These are phyloP conservation scores for Raddia distichophylla DNA, from an alignment of 176 grass and related monocot species.

Conservation along the genomic window DNA sequence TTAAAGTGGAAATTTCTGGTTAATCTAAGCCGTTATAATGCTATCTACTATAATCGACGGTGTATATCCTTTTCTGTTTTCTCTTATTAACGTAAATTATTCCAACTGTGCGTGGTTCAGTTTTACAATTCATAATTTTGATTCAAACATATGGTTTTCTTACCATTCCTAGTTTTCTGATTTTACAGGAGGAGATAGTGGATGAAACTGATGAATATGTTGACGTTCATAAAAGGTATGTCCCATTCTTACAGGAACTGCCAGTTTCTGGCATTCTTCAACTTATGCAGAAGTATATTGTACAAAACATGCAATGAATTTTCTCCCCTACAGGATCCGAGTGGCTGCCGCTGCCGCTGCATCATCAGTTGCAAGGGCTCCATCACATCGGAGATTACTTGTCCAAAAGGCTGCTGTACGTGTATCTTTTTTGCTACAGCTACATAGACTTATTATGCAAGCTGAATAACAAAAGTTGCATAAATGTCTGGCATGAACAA, in stretches of 20 bases:
- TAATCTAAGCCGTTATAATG: no score
- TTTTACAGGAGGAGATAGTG: conserved; percentile 94
- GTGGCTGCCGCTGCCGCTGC: conserved; percentile 92
- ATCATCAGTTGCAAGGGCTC: conserved; percentile 95
- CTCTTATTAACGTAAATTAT: no score
- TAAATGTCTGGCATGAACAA: not conserved
- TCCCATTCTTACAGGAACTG: not conserved
- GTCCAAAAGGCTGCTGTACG: conserved; percentile 81
- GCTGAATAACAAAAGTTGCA: conserved; percentile 13
- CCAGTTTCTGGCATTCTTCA: conserved; percentile 18
- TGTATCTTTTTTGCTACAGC: conserved; percentile 30
- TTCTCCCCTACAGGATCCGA: conserved; percentile 68
- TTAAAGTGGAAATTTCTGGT: no score
- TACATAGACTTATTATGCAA: not conserved
- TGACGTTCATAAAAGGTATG: conserved; percentile 99
- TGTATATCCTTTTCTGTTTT: no score
- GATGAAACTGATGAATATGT: conserved; percentile 99
- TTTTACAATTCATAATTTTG: conserved; percentile 1
- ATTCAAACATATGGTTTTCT: conserved; percentile 12
- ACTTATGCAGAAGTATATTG: conserved; percentile 16
- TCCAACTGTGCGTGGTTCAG: no score
- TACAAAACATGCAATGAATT: conserved; percentile 20
- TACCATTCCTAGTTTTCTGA: conserved; percentile 21
- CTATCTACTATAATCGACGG: no score
- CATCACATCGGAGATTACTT: conserved; percentile 83